A percentile compares a stretch with the other conserved stretches of the same genome.
These are phyloP conservation scores for Nakaseomyces delphensis DNA, from an alignment of 1,139 yeast genomes.

Conservation along the genomic window DNA sequence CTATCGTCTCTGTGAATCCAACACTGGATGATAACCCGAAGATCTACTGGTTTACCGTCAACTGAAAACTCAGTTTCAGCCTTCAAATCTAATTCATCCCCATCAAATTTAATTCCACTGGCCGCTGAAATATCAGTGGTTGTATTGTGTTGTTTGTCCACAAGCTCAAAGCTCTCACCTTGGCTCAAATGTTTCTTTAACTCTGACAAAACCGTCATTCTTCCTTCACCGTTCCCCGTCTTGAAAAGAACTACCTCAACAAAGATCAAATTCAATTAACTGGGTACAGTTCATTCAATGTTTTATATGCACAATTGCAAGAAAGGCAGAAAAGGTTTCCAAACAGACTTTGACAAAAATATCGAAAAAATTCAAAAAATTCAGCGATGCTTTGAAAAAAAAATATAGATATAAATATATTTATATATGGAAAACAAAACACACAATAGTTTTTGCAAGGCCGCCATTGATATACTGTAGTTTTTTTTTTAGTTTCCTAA, in stretches of 20 bases:
- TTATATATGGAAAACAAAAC: too few species aligned
- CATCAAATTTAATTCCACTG: constrained; percentile 14
- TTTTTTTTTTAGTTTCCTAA: too few species aligned
- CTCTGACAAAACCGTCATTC: constrained; percentile 12
- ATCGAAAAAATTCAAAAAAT: constrained; percentile 16
- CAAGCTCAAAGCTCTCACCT: constrained; percentile 15
- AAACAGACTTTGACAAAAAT: too few species aligned
- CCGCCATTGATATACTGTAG: too few species aligned
- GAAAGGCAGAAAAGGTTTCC: too few species aligned
- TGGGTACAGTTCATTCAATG: too few species aligned
- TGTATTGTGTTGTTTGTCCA: constrained; percentile 20
- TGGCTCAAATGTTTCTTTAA: constrained; percentile 20
- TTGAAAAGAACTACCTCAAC: too few species aligned
- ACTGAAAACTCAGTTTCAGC: constrained; percentile 49
- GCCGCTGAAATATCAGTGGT: constrained; percentile 30
- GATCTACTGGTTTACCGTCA: constrained; percentile 43
- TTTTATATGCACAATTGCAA: too few species aligned
- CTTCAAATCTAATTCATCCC: constrained; percentile 32
- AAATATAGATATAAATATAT: too few species aligned
- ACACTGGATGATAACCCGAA: constrained; percentile 65
- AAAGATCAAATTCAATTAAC: too few species aligned
- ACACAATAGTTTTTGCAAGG: too few species aligned
- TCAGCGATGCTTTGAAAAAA: too few species aligned
- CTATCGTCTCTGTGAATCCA: constrained; percentile 71
- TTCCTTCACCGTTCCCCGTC: constrained; percentile 4